These are phyloP conservation scores for Paraurostyla sp. DNA, from an alignment of 73 alveolate species.

Conservation along the genomic window DNA sequence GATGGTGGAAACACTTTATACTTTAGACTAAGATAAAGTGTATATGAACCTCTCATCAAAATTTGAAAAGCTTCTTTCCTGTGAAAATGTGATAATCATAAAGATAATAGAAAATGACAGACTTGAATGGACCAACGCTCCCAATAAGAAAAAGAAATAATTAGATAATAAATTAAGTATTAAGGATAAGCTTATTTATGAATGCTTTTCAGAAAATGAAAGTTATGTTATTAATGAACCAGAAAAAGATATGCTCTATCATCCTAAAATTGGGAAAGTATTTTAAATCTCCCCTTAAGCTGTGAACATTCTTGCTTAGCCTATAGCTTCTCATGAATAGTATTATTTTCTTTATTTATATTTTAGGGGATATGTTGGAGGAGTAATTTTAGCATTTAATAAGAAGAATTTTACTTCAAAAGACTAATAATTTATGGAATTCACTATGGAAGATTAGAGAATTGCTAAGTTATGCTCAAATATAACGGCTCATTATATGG, in stretches of 20 bases:
- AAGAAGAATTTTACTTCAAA: constrained; percentile 18
- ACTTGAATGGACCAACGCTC: constrained; percentile 12
- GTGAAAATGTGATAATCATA: constrained; percentile 16
- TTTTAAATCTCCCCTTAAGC: constrained; percentile 27
- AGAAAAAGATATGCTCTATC: constrained; percentile 46
- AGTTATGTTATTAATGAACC: constrained; percentile 44
- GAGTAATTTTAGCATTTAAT: constrained; percentile 27
- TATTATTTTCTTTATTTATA: background rate
- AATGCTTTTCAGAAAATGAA: constrained; percentile 37
- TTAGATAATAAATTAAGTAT: background rate
- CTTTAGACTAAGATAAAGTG: constrained; percentile 25
- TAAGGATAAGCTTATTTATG: constrained; percentile 32
- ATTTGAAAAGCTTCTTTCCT: constrained; percentile 35
- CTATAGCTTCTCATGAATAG: constrained; percentile 46
- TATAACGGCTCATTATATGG: constrained; percentile 12
- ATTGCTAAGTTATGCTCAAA: constrained; percentile 39
- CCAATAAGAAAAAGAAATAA: background rate
- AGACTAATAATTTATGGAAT: constrained; percentile 1
- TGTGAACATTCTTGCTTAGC: constrained; percentile 1
- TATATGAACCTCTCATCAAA: background rate
- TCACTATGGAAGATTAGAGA: constrained; percentile 38
- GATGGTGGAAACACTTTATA: constrained; percentile 3
- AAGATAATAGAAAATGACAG: constrained; percentile 31
- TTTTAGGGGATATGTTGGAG: constrained; percentile 42
- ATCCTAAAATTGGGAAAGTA: background rate